phyloP scores from a whole-genome alignment of 1,284 basidiomycete species.

The Boletellus sp. region DNA sequence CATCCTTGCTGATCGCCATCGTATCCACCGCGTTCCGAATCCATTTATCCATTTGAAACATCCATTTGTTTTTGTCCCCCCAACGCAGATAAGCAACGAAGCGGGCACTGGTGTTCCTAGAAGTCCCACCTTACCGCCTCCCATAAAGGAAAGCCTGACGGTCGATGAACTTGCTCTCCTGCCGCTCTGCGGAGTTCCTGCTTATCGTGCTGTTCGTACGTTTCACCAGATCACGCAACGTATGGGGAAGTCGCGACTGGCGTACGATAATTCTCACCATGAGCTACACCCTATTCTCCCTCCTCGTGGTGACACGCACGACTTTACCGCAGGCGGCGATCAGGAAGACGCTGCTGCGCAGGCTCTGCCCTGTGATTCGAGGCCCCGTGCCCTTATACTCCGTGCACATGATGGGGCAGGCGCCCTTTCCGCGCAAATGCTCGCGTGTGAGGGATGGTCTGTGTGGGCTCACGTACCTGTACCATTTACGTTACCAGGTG shows the following conservation, averaged over 20 bases:
- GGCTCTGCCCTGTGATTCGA: constrained; percentile 17
- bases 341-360: constrained; percentile 15
- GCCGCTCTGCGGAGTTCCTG: constrained; percentile 71
- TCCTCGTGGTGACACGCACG: constrained; percentile 24
- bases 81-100: constrained; percentile 8
- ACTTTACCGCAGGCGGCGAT: constrained; percentile 25
- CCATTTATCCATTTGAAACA: constrained; percentile 36
- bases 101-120: constrained; percentile 9
- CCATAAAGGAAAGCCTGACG: constrained; percentile 35
- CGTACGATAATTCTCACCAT: constrained; percentile 25
- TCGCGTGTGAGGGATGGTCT: constrained; percentile 59
- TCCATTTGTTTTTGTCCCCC: constrained; percentile 7
- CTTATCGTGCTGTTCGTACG: constrained; percentile 73
- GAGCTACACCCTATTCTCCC: constrained; percentile 27
- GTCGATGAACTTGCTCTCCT: constrained; percentile 80
- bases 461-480: constrained; percentile 67
- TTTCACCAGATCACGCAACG: constrained; percentile 35
- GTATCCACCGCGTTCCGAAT: constrained; percentile 68
- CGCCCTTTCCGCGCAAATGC: constrained; percentile 72
- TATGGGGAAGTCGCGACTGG: constrained; percentile 26
- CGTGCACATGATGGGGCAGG: constrained; percentile 75
- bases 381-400: constrained; percentile 58
- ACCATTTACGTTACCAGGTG: constrained; percentile 29
- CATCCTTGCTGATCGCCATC: constrained; percentile 73
- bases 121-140: constrained; percentile 8